Base-by-base conservation (phyloP, 257 asterid species). In the Paulownia fortunei region DNA sequence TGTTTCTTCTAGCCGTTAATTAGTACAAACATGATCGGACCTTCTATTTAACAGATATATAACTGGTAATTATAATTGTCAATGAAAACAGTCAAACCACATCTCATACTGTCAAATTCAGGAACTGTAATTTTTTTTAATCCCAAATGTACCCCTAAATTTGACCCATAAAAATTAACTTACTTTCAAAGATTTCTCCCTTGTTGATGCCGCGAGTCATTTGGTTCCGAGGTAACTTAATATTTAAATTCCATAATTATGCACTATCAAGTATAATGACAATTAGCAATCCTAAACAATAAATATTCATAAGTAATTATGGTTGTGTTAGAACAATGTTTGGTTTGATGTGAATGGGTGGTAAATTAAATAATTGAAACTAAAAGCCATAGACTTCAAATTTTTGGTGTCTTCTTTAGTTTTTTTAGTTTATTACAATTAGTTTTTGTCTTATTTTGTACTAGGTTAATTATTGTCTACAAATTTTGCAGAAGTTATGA, bases 151-250 rank as follows among this genome's bases (percentile, higher is more conserved):
- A n/a, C n/a, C n/a, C n/a, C n/a, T n/a, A n/a, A n/a, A n/a, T n/a
- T n/a, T n/a, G 34, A 56, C 16, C 16, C 4, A 56, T 19, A n/a
- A 56, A 23, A 7, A 6, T n/a, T 23, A 7, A 10, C 23, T 56
- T 56, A 42, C 11, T 16, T 67, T 67, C 3, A 42, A 67, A 19
- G 36, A 46, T 13, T 19, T 19, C 23, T 8, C 8, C 16, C 10
- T 10, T 42, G 4, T 15, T 24, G 44, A 26, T 47, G 74, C 21
- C 0, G 23, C 39, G 16, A 59, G 46, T 52, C 47, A 18, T 46
- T 75, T 75, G 44, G 81, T 77, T 70, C 15, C 39, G 77, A 69
- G 73, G 77, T 64, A 15, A 55, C 75, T 54, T 55, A 18, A 34
- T n/a, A 30, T 11, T 8, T 73, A 3, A 54, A 19, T 1, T 65